Percentiles rank a stretch among this genome's conserved stretches.
Evolutionary conservation across 331 rosid genomes (phyloP).

Genomic region (Quercus tomentella): DNA sequence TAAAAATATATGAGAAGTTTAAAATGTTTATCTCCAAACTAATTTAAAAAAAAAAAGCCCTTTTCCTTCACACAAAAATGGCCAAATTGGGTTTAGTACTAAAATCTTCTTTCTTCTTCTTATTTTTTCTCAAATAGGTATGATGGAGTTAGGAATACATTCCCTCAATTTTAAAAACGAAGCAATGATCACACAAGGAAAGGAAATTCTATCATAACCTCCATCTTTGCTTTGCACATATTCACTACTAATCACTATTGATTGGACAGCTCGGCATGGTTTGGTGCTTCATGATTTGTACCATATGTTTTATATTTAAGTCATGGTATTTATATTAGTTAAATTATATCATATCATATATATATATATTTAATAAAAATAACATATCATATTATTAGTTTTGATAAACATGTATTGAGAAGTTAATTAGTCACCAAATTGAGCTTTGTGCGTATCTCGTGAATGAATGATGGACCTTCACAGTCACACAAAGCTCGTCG

Average conservation of each 20-base stretch:
- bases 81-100: not conserved
- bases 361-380: too few species aligned
- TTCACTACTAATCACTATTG: not conserved
- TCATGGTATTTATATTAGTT: slow-evolving; percentile 2
- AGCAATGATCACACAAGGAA: not conserved
- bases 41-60: too few species aligned
- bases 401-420: not conserved
- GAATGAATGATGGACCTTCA: too few species aligned
- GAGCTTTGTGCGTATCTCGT: too few species aligned
- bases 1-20: too few species aligned
- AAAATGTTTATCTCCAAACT: too few species aligned
- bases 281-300: slow-evolving; percentile 1
- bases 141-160: not conserved
- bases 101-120: not conserved
- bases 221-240: not conserved
- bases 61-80: too few species aligned
- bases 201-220: not conserved
- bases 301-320: not conserved
- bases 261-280: not conserved
- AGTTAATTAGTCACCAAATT: not conserved
- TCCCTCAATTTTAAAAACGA: not conserved
- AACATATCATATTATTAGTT: not conserved
- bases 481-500: not conserved
- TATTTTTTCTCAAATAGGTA: not conserved
- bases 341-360: not conserved